Evolutionary conservation across 495 filamentous ascomycete species (phyloP), one percentile per base, ranked within the genome.

Genomic region (Penicillium parvum): DNA sequence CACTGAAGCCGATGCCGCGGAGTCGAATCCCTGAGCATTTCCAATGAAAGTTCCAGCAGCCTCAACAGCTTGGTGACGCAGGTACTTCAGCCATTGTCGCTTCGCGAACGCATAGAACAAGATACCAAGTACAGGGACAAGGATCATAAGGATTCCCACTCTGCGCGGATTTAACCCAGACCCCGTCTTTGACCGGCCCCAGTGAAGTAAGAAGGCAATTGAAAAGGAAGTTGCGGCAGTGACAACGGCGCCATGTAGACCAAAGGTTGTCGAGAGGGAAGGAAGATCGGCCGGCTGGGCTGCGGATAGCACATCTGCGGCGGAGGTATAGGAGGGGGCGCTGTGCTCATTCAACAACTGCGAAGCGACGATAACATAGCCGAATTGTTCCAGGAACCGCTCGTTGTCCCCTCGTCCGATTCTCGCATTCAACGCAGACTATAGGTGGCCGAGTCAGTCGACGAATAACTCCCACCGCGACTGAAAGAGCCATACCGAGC

Each of bases 311-410:
- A 71, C 63, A 39, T 69, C 63, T 21, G 64, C 51, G 16, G 72
- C 63, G n/a, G 68, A 67, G 8, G 65, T 66, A 49, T 73, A 73
- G 27, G 63, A 69, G 16, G 68, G 66, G 16, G 71, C 70, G 38
- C 67, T 74, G 53, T 76, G 80, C 38, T 88, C 83, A 51, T 76
- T 86, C 38, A 98, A 70, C 15, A 98, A 76, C 57, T 95, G 92
- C 27, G 92, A 98, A 19, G 91, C 90, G 37, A 97, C 83, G 46
- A 98, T 91, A 22, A 90, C 84, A 60, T 97, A 97, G 17, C 92
- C 85, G 42, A 97, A 96, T 53, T 91, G 85, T 71, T 98, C 92
- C 34, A 98, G 75, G 55, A 98, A 98, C 32, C 81, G 77, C 47
- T 83, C 74, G 55, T 92, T 95, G 48, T 95, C 89, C 42, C 81